Evolutionary conservation across 192 early-diverging fungal species (phyloP).

Genomic region (Helicostylum pulchrum): DNA sequence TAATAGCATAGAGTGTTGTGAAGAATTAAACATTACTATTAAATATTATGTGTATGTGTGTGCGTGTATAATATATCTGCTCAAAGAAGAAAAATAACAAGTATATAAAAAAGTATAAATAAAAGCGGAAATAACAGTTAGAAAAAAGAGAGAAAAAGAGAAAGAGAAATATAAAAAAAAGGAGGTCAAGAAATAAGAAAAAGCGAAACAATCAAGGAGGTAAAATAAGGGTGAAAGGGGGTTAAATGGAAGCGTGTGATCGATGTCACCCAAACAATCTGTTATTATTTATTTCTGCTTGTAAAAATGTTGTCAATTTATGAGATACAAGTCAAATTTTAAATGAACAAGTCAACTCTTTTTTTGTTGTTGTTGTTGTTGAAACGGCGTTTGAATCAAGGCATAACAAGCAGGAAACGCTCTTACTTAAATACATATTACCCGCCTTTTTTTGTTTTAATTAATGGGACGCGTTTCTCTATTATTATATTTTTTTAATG

Average conservation of each 20-base stretch:
- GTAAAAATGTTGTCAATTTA: constrained; percentile 8
- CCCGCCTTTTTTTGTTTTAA: too few species aligned
- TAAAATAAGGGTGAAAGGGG: constrained; percentile 14
- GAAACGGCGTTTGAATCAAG: too few species aligned
- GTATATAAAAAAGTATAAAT: neutral
- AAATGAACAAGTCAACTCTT: constrained; percentile 1
- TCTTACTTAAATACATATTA: too few species aligned
- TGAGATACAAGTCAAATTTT: constrained; percentile 11
- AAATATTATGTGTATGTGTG: neutral
- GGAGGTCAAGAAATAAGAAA: constrained; percentile 15
- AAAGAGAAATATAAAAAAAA: neutral
- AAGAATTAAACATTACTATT: constrained; percentile 2
- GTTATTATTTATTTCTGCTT: neutral
- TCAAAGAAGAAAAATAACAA: neutral
- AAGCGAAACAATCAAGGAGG: constrained; percentile 16
- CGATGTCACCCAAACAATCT: constrained; percentile 9
- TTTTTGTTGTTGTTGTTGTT: too few species aligned
- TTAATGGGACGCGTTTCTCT: too few species aligned
- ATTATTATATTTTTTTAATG: too few species aligned
- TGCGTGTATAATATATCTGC: too few species aligned
- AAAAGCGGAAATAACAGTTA: neutral
- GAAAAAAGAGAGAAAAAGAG: neutral
- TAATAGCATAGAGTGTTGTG: neutral
- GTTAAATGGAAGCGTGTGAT: constrained; percentile 14
- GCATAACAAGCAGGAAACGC: too few species aligned